These are phyloP conservation scores for Neurospora hispaniola DNA, from an alignment of 495 filamentous ascomycete species.

Conservation along the genomic window DNA sequence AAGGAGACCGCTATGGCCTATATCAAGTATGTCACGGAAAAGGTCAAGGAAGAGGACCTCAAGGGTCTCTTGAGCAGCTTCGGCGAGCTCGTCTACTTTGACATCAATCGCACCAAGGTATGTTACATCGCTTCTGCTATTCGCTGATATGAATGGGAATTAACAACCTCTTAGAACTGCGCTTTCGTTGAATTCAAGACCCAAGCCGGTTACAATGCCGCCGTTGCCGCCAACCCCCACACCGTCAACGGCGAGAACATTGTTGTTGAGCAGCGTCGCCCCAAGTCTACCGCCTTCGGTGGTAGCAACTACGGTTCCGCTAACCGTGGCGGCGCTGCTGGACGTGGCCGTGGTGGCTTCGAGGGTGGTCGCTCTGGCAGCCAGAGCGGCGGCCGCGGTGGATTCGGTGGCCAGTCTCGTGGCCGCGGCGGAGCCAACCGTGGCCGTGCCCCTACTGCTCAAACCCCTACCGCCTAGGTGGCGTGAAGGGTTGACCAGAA, in stretches of 20 bases:
- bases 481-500: background rate
- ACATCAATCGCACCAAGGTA: conserved; percentile 87
- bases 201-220: conserved; percentile 64
- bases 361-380: conserved; percentile 45
- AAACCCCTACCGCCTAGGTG: conserved; percentile 21
- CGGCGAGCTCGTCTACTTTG: conserved; percentile 76
- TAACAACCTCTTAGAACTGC: conserved; percentile 59
- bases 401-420: conserved; percentile 46
- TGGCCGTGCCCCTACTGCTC: conserved; percentile 31
- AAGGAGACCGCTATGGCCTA: conserved; percentile 68
- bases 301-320: conserved; percentile 51
- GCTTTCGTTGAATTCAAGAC: conserved; percentile 91
- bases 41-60: conserved; percentile 60
- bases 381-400: conserved; percentile 57
- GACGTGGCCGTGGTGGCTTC: conserved; percentile 58
- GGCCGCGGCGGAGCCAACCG: conserved; percentile 48
- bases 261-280: conserved; percentile 77
- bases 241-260: conserved; percentile 70
- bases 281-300: conserved; percentile 56
- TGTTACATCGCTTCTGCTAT: conserved; percentile 12
- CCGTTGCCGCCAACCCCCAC: conserved; percentile 77
- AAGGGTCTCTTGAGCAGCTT: conserved; percentile 53
- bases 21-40: conserved; percentile 87
- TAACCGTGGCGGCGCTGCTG: conserved; percentile 41
- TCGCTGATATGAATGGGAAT: conserved; percentile 3